Evolutionary conservation across 306 rosid species (phyloP).

Genomic region (Alnus rubra): DNA sequence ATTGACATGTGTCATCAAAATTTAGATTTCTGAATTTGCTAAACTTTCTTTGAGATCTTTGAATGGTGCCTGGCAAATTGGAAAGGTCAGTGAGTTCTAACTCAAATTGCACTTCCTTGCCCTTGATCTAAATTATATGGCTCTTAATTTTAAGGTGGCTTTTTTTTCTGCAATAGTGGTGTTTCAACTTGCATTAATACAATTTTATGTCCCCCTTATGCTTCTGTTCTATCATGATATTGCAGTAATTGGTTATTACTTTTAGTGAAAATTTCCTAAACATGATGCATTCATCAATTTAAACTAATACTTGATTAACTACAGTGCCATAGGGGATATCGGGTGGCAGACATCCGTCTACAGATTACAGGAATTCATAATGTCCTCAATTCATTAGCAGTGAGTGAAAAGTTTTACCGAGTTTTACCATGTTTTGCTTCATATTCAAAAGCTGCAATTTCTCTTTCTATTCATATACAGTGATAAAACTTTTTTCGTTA

Average conservation of each 20-base stretch:
- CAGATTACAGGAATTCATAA: constrained; percentile 38
- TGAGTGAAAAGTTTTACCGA: constrained; percentile 6
- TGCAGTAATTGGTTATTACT: too few relatives aligned
- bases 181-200: background rate
- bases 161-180: background rate
- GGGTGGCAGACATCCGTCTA: constrained; percentile 31
- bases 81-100: too few relatives aligned
- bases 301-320: background rate
- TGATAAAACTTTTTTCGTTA: background rate
- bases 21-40: too few relatives aligned
- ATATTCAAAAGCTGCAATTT: background rate
- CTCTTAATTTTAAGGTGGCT: background rate
- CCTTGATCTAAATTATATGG: too few relatives aligned
- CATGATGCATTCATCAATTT: background rate
- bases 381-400: constrained; percentile 39
- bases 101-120: too few relatives aligned
- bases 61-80: too few relatives aligned
- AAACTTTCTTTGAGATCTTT: too few relatives aligned
- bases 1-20: background rate
- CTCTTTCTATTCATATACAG: background rate
- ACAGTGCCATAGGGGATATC: constrained; percentile 29
- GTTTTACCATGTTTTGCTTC: background rate
- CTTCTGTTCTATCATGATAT: too few relatives aligned
- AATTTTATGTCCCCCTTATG: too few relatives aligned
- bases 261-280: background rate